Evolutionary conservation across 768 basidiomycete species (phyloP).

Genomic region (Coprinopsis strossmayeri): DNA sequence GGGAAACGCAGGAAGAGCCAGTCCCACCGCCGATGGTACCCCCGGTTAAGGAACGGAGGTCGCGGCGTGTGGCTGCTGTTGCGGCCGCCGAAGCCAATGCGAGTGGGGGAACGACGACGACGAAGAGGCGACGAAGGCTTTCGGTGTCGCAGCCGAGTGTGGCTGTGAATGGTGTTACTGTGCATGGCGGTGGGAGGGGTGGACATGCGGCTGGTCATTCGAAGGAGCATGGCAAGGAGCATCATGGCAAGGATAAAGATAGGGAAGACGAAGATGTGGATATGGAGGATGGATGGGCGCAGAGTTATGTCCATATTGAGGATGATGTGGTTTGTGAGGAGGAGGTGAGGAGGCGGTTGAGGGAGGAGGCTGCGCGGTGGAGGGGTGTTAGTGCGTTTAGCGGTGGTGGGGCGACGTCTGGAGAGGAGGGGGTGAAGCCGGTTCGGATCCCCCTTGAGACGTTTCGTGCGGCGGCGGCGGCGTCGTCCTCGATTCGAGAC

Average conservation of each 20-base stretch:
- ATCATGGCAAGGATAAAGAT: not conserved
- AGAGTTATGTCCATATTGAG: slow-evolving; percentile 38
- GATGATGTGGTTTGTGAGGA: slow-evolving; percentile 38
- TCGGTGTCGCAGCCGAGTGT: too few relatives aligned
- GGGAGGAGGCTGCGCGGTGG: slow-evolving; percentile 59
- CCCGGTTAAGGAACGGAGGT: too few relatives aligned
- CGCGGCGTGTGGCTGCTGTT: too few relatives aligned
- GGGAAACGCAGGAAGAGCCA: slow-evolving; percentile 32
- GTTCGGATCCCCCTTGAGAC: too few relatives aligned
- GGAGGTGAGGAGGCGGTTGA: slow-evolving; percentile 42
- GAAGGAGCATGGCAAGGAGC: not conserved
- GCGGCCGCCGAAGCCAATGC: too few relatives aligned
- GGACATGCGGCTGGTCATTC: not conserved
- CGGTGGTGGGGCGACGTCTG: slow-evolving; percentile 1
- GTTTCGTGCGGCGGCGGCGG: too few relatives aligned
- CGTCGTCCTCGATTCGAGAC: too few relatives aligned
- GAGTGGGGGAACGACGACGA: too few relatives aligned
- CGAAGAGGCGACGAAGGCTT: too few relatives aligned
- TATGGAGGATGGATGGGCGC: slow-evolving; percentile 41
- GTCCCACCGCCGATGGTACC: slow-evolving; percentile 17
- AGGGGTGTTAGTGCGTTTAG: slow-evolving; percentile 55
- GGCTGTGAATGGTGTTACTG: too few relatives aligned
- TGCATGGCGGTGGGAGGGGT: not conserved
- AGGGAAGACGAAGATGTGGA: slow-evolving; percentile 36
- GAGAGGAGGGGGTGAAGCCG: not conserved